Evolutionary conservation across 2,329 filamentous ascomycete species (phyloP).

Genomic region (Didymosphaeria variabile): DNA sequence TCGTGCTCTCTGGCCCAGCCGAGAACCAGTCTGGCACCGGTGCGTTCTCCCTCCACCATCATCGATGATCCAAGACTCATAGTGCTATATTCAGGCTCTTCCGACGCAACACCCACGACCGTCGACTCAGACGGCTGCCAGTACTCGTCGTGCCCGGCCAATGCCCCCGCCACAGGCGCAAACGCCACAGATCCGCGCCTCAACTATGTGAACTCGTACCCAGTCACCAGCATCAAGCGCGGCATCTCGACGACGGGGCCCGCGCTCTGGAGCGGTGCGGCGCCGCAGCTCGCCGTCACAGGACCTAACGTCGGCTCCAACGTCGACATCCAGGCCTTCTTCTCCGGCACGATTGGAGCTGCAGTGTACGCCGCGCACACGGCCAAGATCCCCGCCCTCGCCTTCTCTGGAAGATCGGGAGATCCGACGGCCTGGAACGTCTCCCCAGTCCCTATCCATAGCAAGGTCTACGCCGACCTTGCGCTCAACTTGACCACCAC

Average conservation of each 20-base stretch:
- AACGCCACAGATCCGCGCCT: conserved; percentile 67
- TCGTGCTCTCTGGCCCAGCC: conserved; percentile 72
- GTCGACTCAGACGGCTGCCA: conserved; percentile 64
- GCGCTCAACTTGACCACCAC: conserved; percentile 66
- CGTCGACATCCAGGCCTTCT: conserved; percentile 62
- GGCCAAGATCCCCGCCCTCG: conserved; percentile 69
- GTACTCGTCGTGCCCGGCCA: conserved; percentile 67
- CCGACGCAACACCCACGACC: conserved; percentile 57
- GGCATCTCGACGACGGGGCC: conserved; percentile 67
- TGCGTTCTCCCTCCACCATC: conserved; percentile 39
- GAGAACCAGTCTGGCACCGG: conserved; percentile 71
- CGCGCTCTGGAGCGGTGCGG: conserved; percentile 60
- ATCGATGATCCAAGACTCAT: neutral
- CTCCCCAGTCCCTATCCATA: conserved; percentile 57
- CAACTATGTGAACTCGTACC: conserved; percentile 77
- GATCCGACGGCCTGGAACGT: conserved; percentile 64
- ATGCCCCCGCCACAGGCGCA: conserved; percentile 64
- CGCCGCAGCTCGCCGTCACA: conserved; percentile 70
- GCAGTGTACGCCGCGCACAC: conserved; percentile 66
- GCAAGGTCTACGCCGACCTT: conserved; percentile 70
- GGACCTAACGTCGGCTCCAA: conserved; percentile 72
- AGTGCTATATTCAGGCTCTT: conserved; percentile 58
- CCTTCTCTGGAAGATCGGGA: conserved; percentile 68
- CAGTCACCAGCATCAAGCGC: conserved; percentile 70
- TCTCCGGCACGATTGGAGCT: conserved; percentile 75